Conservation (phyloP, 345 rosid species). For the Eucalyptus regnans region DNA sequence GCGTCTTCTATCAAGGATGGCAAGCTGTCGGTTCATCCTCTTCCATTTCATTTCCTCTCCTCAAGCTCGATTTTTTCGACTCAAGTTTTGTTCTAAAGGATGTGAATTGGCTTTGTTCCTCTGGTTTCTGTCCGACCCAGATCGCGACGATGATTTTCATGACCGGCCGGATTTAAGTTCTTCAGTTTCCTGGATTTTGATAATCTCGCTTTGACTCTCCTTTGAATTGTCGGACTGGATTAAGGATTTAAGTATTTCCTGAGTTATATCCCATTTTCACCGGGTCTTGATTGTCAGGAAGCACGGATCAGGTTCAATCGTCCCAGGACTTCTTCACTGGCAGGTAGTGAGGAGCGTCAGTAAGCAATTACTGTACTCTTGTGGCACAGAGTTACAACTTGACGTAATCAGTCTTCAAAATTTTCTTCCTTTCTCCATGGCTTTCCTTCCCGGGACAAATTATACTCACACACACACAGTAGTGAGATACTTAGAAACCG, state of each 20-base stretch:
- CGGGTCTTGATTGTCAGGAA: conserved; percentile 28
- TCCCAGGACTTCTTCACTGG: conserved; percentile 65
- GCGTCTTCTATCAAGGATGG: conserved; percentile 74
- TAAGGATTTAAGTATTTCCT: not conserved
- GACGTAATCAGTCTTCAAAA: not conserved
- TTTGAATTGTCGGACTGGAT: no score
- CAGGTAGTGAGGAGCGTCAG: conserved; percentile 24
- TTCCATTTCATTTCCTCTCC: not conserved
- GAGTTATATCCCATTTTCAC: not conserved
- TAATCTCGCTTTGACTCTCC: no score
- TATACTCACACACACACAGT: not conserved
- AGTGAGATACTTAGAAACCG: not conserved
- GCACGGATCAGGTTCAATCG: conserved; percentile 51
- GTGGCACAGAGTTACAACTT: not conserved
- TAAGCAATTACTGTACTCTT: not conserved
- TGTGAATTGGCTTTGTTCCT: not conserved
- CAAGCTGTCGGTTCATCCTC: conserved; percentile 53
- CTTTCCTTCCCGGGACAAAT: not conserved
- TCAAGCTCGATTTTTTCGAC: not conserved
- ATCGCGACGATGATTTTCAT: not conserved
- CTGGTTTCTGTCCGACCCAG: not conserved
- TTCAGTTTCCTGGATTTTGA: not conserved
- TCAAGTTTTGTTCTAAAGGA: not conserved
- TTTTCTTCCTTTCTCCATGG: not conserved
- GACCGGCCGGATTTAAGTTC: not conserved